These are phyloP conservation scores for Cercospora sp. DNA, from an alignment of 2,329 filamentous ascomycete species.

Conservation along the genomic window DNA sequence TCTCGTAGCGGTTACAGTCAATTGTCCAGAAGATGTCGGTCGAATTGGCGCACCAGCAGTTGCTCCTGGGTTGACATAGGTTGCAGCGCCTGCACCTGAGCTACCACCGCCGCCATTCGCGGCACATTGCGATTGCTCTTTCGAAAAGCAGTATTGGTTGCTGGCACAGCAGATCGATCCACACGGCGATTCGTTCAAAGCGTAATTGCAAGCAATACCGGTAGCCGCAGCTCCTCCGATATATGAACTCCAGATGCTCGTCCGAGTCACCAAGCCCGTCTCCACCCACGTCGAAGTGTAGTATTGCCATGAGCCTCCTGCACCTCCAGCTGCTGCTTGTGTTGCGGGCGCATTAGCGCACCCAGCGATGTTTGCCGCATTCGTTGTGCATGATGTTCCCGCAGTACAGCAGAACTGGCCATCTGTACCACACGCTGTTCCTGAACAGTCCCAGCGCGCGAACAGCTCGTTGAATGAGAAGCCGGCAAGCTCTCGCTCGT, in stretches of 20 bases:
- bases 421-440: conserved; percentile 53
- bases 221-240: conserved; percentile 35
- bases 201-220: conserved; percentile 47
- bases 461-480: conserved; percentile 40
- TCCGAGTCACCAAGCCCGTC: conserved; percentile 54
- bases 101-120: conserved; percentile 52
- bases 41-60: conserved; percentile 56
- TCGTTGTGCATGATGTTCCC: conserved; percentile 52
- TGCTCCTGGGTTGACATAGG: conserved; percentile 51
- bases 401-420: conserved; percentile 53
- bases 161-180: conserved; percentile 69
- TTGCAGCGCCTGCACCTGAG: conserved; percentile 50
- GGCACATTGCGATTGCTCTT: conserved; percentile 55
- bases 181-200: conserved; percentile 58
- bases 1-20: conserved; percentile 52
- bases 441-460: conserved; percentile 44
- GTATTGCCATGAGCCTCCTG: conserved; percentile 53
- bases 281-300: conserved; percentile 60
- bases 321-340: conserved; percentile 27
- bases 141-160: conserved; percentile 65
- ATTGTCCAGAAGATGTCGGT: conserved; percentile 56
- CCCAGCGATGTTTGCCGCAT: conserved; percentile 50
- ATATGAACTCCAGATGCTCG: conserved; percentile 55
- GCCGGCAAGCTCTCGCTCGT: conserved; percentile 31
- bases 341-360: conserved; percentile 40